phyloP scores from a whole-genome alignment of 192 early-diverging fungal species.

The Entomortierella chlamydospora region DNA sequence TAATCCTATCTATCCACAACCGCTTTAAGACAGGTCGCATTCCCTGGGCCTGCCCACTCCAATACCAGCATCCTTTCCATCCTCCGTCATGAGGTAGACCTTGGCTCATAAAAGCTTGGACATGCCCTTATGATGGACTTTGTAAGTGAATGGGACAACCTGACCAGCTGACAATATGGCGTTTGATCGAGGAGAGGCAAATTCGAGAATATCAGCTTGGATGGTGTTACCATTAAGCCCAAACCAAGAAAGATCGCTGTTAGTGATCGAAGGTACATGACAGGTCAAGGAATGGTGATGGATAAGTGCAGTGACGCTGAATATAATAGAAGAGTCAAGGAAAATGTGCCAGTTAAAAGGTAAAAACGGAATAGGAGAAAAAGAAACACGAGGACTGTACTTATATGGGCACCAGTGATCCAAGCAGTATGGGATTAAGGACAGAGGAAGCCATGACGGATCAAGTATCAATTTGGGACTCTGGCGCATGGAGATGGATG shows the following conservation, averaged over 20 bases:
- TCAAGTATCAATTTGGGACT: no score
- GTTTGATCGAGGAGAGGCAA: conserved; percentile 18
- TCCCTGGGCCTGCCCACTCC: no score
- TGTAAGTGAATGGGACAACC: conserved; percentile 19
- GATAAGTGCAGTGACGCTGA: not conserved
- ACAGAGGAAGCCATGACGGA: no score
- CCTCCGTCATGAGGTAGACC: conserved; percentile 30
- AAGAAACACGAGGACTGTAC: no score
- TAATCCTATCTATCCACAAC: no score
- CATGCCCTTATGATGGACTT: conserved; percentile 40
- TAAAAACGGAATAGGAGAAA: no score
- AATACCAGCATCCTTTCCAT: no score
- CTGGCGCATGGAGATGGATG: no score
- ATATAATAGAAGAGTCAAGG: not conserved
- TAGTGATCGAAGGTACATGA: not conserved
- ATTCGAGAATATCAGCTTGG: conserved; percentile 30
- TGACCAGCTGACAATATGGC: conserved; percentile 6
- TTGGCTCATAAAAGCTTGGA: conserved; percentile 32
- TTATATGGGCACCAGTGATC: no score
- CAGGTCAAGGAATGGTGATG: not conserved
- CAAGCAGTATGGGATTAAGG: no score
- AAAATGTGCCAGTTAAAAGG: not conserved
- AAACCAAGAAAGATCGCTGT: conserved; percentile 12
- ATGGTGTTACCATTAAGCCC: conserved; percentile 2
- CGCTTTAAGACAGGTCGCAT: no score